A percentile compares a stretch with the other conserved stretches of the same genome.
Conservation (phyloP, 805 yeast genomes). For the Priceomyces carsonii region DNA sequence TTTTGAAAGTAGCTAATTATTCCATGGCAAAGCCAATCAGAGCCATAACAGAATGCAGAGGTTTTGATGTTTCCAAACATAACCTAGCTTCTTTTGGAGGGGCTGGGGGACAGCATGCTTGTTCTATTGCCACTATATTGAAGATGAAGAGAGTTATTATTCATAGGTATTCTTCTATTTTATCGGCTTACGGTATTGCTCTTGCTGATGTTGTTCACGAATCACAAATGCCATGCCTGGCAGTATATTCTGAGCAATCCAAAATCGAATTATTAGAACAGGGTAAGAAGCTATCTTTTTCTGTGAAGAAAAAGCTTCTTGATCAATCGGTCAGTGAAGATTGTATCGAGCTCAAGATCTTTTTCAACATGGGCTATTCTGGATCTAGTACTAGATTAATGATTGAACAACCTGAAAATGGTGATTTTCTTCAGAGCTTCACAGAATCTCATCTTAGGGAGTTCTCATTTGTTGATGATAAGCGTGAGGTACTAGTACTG, state of each 20-base stretch:
- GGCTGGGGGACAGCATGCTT: constrained; percentile 92
- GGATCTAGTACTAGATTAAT: constrained; percentile 29
- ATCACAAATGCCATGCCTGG: constrained; percentile 67
- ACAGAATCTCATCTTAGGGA: constrained; percentile 61
- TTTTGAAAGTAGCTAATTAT: constrained; percentile 80
- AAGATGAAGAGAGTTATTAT: constrained; percentile 70
- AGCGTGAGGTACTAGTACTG: constrained; percentile 63
- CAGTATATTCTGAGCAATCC: constrained; percentile 28
- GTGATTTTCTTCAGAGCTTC: constrained; percentile 48
- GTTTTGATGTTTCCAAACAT: constrained; percentile 65
- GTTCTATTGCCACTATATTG: constrained; percentile 68
- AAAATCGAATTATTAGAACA: constrained; percentile 16
- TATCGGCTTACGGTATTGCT: constrained; percentile 87
- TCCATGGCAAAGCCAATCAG: constrained; percentile 89
- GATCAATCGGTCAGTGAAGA: constrained; percentile 13
- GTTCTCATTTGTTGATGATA: constrained; percentile 64
- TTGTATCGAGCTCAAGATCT: constrained; percentile 11
- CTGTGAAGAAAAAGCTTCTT: constrained; percentile 10
- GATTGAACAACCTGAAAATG: constrained; percentile 18
- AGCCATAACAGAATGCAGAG: constrained; percentile 81
- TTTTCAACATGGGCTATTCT: constrained; percentile 21
- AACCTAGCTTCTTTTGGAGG: constrained; percentile 86
- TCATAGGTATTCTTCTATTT: constrained; percentile 78
- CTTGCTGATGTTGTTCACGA: constrained; percentile 85
- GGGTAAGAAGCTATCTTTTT: constrained; percentile 12